Base-by-base conservation (phyloP, 1,284 basidiomycete species). In the Coniophora puteana region DNA sequence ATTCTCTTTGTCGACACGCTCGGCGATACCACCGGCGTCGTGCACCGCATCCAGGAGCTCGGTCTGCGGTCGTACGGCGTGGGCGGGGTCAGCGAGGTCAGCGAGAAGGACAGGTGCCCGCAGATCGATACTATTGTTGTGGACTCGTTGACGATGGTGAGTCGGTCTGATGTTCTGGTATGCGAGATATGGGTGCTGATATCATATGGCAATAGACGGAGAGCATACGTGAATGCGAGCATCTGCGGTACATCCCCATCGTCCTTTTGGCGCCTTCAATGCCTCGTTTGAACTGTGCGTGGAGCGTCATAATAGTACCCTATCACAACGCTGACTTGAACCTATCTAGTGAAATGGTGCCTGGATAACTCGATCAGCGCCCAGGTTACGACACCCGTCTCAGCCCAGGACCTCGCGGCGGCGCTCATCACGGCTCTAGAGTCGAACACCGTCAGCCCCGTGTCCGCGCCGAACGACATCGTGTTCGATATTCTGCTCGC, bases 71-170 rank as follows among this genome's bases (percentile, higher is more conserved):
- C 91, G 11, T 83, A 85, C 49, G 79, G 91, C 4, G 80, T 89
- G 13, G 83, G 87, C 52, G 79, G 83, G 36, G 81, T 94, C 13
- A 68, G 72, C 22, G 87, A 92, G 50, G 88, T 96, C 37, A 76
- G 77, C 50, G 81, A 85, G 55, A 87, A 88, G 66, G 83, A 88
- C 36, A 79, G 79, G 24, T 88, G 88, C 54, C 90, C 89, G 4
- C 85, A 92, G 60, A 89, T 97, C 55, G 96, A 99, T 63, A 94
- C 94, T 8, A 95, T 99, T 53, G 86, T 98, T 26, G 88, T 95
- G 20, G 95, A 99, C 67, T 89, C 89, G 36, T 68, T 95, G 37
- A 71, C 66, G 30, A 82, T 91, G 50, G 93, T 95, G 62, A 54
- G 86, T 81, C 13, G 5, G 22, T 23, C 35, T 36, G 36, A 36